Conservation (phyloP, 495 filamentous ascomycete species). For the Neurospora sp. region DNA sequence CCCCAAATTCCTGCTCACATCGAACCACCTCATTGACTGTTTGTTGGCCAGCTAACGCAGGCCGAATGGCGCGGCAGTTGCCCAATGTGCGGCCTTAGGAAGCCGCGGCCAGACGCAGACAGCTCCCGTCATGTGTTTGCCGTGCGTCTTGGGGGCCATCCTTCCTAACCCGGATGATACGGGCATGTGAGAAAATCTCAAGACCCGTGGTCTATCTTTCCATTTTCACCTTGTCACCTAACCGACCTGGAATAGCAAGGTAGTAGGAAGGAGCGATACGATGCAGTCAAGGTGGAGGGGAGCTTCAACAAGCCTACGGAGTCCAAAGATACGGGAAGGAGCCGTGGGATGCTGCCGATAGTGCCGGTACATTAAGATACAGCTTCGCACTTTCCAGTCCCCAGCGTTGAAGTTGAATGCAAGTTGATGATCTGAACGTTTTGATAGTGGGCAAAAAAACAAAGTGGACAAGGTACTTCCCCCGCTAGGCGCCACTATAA, state of each 20-base stretch:
- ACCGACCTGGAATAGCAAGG: neutral
- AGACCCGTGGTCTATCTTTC: neutral
- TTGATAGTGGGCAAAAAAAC: neutral
- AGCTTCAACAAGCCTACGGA: neutral
- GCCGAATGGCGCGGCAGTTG: neutral
- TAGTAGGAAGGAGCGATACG: neutral
- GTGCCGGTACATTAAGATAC: neutral
- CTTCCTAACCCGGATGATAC: neutral
- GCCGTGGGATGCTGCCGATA: neutral
- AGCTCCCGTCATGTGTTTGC: neutral
- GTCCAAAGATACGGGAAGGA: neutral
- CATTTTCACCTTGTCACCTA: neutral
- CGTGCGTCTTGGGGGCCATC: neutral
- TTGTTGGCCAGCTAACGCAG: neutral
- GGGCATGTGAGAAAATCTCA: neutral
- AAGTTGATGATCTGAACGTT: neutral
- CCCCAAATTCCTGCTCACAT: neutral
- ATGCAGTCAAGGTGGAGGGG: neutral
- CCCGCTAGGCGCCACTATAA: neutral
- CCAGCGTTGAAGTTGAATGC: neutral
- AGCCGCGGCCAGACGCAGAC: neutral
- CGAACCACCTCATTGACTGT: neutral
- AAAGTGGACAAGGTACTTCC: neutral
- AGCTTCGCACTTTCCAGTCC: neutral
- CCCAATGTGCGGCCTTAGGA: neutral